phyloP scores from a whole-genome alignment of 305 asterid species.

The Vinca major region DNA sequence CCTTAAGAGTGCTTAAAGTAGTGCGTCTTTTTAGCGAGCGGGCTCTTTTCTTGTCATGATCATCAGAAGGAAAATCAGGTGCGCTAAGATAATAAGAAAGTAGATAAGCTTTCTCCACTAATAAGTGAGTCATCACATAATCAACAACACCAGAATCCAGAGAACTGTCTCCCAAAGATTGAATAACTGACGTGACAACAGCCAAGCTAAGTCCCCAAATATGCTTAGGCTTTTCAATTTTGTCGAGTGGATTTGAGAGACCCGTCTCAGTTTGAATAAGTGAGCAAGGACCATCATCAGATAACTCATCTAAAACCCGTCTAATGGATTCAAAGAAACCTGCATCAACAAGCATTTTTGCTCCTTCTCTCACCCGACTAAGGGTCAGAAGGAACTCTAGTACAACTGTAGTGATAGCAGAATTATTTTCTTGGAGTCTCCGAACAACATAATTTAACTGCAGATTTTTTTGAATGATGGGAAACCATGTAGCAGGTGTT shows the following conservation, averaged over 20 bases:
- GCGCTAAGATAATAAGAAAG: slow-evolving; percentile 65
- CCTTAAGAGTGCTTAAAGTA: slow-evolving; percentile 61
- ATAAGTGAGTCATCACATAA: slow-evolving; percentile 60
- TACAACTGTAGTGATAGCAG: slow-evolving; percentile 34
- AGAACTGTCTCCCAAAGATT: slow-evolving; percentile 56
- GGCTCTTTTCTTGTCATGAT: slow-evolving; percentile 68
- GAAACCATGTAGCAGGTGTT: slow-evolving; percentile 65
- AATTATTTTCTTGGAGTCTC: slow-evolving; percentile 51
- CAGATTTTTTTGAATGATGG: slow-evolving; percentile 60
- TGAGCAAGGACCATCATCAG: slow-evolving; percentile 38
- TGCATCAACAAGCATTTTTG: slow-evolving; percentile 68
- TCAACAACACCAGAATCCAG: slow-evolving; percentile 42
- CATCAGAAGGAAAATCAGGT: slow-evolving; percentile 62
- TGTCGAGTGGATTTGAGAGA: slow-evolving; percentile 30
- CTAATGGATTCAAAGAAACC: slow-evolving; percentile 63
- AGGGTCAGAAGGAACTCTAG: slow-evolving; percentile 77
- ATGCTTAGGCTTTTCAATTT: slow-evolving; percentile 43
- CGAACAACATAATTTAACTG: slow-evolving; percentile 51
- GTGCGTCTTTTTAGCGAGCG: slow-evolving; percentile 56
- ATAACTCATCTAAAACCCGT: slow-evolving; percentile 40
- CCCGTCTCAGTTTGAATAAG: slow-evolving; percentile 39
- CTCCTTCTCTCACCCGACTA: slow-evolving; percentile 63
- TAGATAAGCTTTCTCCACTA: slow-evolving; percentile 67
- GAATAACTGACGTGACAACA: slow-evolving; percentile 66
- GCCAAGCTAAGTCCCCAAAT: slow-evolving; percentile 93